Percentiles rank a stretch among this genome's conserved stretches.
phyloP scores from a whole-genome alignment of 1,139 yeast species.

The Pichia sp. region DNA sequence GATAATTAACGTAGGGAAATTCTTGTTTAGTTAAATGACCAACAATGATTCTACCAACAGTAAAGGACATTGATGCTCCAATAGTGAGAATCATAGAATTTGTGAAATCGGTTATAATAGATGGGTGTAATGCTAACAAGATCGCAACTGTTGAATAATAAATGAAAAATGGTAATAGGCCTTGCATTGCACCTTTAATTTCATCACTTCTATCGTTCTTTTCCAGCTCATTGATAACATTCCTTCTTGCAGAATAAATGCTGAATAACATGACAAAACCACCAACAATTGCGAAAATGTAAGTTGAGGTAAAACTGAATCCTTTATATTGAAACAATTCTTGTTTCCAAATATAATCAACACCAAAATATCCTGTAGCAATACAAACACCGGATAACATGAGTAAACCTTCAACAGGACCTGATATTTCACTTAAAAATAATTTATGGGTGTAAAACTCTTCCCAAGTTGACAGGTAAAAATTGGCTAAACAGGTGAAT shows the following conservation, averaged over 20 bases:
- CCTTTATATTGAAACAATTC: slow-evolving; percentile 26
- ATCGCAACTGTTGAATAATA: slow-evolving; percentile 51
- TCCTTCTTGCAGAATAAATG: slow-evolving; percentile 61
- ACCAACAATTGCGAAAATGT: slow-evolving; percentile 32
- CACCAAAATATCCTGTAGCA: slow-evolving; percentile 63
- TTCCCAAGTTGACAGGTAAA: slow-evolving; percentile 92
- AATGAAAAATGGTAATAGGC: slow-evolving; percentile 61
- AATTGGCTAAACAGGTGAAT: slow-evolving; percentile 71
- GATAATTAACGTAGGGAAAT: slow-evolving; percentile 68
- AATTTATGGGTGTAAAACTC: slow-evolving; percentile 86
- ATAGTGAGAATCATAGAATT: slow-evolving; percentile 59
- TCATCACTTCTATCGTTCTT: slow-evolving; percentile 23
- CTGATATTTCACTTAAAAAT: slow-evolving; percentile 72
- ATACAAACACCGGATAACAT: slow-evolving; percentile 49
- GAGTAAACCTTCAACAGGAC: slow-evolving; percentile 92
- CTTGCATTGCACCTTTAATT: slow-evolving; percentile 40
- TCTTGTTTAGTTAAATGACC: slow-evolving; percentile 77
- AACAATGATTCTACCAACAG: slow-evolving; percentile 82
- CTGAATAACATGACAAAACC: slow-evolving; percentile 57
- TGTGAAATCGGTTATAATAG: slow-evolving; percentile 34
- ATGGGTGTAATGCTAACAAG: slow-evolving; percentile 34
- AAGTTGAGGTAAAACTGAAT: slow-evolving; percentile 28
- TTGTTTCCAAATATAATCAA: slow-evolving; percentile 49
- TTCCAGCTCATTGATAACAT: slow-evolving; percentile 51
- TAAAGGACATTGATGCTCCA: slow-evolving; percentile 72